Evolutionary conservation across 495 filamentous ascomycete species (phyloP).

Genomic region (Tetracladium setigerum): DNA sequence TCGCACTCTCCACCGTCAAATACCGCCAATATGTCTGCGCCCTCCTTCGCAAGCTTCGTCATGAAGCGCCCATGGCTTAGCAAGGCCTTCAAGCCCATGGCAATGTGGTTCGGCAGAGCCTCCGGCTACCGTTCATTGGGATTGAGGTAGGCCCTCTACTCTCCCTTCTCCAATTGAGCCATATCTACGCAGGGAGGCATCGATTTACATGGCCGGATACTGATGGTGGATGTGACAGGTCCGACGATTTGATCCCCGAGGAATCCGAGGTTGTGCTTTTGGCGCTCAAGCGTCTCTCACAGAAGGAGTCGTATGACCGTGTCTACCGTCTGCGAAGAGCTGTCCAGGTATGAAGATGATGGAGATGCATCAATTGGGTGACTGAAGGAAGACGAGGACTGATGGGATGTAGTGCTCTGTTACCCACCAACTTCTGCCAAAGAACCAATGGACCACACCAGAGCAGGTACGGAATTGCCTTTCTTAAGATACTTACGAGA

Average conservation of each 20-base stretch:
- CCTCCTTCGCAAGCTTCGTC: slow-evolving; percentile 63
- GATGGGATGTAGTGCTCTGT: slow-evolving; percentile 55
- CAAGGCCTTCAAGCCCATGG: slow-evolving; percentile 66
- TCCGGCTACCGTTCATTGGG: slow-evolving; percentile 91
- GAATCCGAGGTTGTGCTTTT: slow-evolving; percentile 78
- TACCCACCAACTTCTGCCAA: slow-evolving; percentile 68
- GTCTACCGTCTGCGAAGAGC: slow-evolving; percentile 93
- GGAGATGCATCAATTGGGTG: background rate
- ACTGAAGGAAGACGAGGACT: background rate
- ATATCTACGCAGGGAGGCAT: background rate
- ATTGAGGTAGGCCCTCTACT: slow-evolving; percentile 56
- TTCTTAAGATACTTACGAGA: background rate
- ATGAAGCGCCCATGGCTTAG: slow-evolving; percentile 77
- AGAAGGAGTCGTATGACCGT: slow-evolving; percentile 91
- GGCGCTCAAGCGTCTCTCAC: slow-evolving; percentile 82
- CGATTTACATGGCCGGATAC: slow-evolving; percentile 1
- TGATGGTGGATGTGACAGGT: slow-evolving; percentile 40
- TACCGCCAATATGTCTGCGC: slow-evolving; percentile 58
- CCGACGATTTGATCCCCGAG: slow-evolving; percentile 89
- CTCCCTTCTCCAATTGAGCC: too few species aligned
- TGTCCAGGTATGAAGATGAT: slow-evolving; percentile 59
- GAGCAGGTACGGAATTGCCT: slow-evolving; percentile 48
- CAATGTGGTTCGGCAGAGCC: slow-evolving; percentile 76
- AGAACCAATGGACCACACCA: slow-evolving; percentile 63
- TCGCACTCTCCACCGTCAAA: too few species aligned